Base-by-base conservation (phyloP, 2,329 filamentous ascomycete genomes). In the Hymenoscyphus fructigenus region DNA sequence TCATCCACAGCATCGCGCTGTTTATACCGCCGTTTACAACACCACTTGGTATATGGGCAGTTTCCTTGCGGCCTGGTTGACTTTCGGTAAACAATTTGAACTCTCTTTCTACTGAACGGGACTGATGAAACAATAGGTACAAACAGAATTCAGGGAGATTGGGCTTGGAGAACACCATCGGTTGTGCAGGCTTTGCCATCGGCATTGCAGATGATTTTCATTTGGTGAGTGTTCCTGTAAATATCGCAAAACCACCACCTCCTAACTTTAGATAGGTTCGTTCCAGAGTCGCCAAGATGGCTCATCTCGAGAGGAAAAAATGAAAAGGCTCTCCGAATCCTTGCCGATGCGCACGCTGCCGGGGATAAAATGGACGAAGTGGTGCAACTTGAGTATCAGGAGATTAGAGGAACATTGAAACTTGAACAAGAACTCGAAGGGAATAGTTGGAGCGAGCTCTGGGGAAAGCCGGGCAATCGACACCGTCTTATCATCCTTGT, bases 401-500 rank as follows among this genome's bases (percentile, higher is more conserved):
- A 82, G 68, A 82, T 83, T 66, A 73, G 77, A 62, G 76, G 80
- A 65, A 80, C 79, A 4, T 75, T 82, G 59, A 68, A 72, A 7
- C 74, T 81, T 9, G 80, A 82, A 72, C 75, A 80, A 62, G 80
- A 83, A 63, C 77, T 79, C 61, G 77, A 81, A 70, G 75, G 77
- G 69, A 79, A 79, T 63, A 74, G 76, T 36, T 84, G 82, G 78
- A 67, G 73, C 5, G 78, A 82, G 65, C 77, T 85, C 81, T 71
- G 78, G 78, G 66, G 78, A 78, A 83, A 81, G 4, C 78, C 79
- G 26, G 84, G 83, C 38, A 87, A 86, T 72, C 80, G 84, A 41
- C 81, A 82, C 67, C 79, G 85, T 44, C 76, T 85, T 34, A 73
- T 85, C 59, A 84, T 88, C 64, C 75, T 83, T 17, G 74, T 85